Base-by-base conservation (phyloP, 495 filamentous ascomycete genomes). In the Penicillium riverlandense region DNA sequence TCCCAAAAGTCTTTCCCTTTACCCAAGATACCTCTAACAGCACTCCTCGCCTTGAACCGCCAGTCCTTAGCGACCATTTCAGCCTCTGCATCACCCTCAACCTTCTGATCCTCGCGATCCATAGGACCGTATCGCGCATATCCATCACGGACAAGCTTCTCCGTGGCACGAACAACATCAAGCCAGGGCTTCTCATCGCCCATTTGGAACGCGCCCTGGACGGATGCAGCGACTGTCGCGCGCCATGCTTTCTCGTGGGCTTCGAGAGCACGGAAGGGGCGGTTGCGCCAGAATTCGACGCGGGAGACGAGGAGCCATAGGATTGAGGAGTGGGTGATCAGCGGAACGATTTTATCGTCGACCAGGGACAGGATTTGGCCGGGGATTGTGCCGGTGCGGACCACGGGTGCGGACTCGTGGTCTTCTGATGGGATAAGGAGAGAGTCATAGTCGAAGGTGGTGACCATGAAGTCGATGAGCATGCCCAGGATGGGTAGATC, bases 231-330 rank as follows among this genome's bases (percentile, higher is more conserved):
- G 2, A 84, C 54, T 3, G 66, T 61, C n/a, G 69, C 80, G 0
- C 92, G 76, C 89, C 90, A 97, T 2, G 86, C 88, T 58, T 86
- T 89, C 70, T 97, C 92, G 2, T 90, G 78, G 0, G 85, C 86
- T 16, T 85, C 85, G 1, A 98, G 66, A 3, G 90, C 85, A 16
- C 80, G 79, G 0, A 63, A 63, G 4, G 83, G 88, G 27, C 79
- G 80, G 7, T 76, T 59, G 11, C 78, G 74, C 76, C 84, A 94
- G 9, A 83, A 64, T 12, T 82, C 76, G n/a, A 94, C 70, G 12
- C 79, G 76, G 0, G 81, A 75, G 0, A 90, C 72, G 3, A 95
- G 58, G 10, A 74, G 70, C 88, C 89, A 96, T 11, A 94, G 77
- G 2, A 80, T 70, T 0, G 79, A 74, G 7, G 86, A 84, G 27